Evolutionary conservation across 2,329 filamentous ascomycete genomes (phyloP).

Genomic region (Cucurbitaria berberidis): DNA sequence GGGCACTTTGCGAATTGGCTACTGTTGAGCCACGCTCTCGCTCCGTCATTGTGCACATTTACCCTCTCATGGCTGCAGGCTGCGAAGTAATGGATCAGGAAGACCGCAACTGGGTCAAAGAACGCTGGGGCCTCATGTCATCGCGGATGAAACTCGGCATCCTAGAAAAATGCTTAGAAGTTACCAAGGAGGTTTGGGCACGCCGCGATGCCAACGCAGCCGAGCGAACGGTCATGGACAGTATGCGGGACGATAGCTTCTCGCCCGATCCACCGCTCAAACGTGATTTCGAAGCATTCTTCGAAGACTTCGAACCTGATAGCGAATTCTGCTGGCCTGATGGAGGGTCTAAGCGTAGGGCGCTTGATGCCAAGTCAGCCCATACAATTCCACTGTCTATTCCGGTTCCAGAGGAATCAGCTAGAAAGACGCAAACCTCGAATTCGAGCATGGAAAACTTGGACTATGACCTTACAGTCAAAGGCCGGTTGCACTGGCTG

Average conservation of each 20-base stretch:
- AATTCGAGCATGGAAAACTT: conserved; percentile 47
- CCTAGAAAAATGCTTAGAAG: conserved; percentile 68
- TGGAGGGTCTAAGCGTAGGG: conserved; percentile 27
- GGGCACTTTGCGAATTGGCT: conserved; percentile 66
- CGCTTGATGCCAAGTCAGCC: conserved; percentile 13
- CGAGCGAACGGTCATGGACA: conserved; percentile 27
- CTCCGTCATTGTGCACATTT: conserved; percentile 72
- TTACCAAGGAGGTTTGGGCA: conserved; percentile 70
- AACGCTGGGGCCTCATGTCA: conserved; percentile 67
- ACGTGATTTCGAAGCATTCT: conserved; percentile 27
- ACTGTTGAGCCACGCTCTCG: conserved; percentile 68
- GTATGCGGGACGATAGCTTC: conserved; percentile 12
- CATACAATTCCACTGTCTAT: conserved; percentile 4
- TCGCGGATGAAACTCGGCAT: conserved; percentile 70
- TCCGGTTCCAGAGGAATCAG: background rate
- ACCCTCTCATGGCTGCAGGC: conserved; percentile 70
- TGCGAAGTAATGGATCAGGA: conserved; percentile 66
- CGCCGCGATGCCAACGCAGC: conserved; percentile 63
- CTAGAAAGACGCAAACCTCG: conserved; percentile 1
- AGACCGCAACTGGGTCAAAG: conserved; percentile 68
- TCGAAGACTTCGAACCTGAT: conserved; percentile 22
- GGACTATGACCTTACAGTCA: conserved; percentile 68
- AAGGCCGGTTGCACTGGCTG: conserved; percentile 70
- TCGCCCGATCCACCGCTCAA: conserved; percentile 24
- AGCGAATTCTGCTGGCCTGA: conserved; percentile 33